Conservation (phyloP, 2,329 filamentous ascomycete genomes). For the Purpureocillium lavendulum region DNA sequence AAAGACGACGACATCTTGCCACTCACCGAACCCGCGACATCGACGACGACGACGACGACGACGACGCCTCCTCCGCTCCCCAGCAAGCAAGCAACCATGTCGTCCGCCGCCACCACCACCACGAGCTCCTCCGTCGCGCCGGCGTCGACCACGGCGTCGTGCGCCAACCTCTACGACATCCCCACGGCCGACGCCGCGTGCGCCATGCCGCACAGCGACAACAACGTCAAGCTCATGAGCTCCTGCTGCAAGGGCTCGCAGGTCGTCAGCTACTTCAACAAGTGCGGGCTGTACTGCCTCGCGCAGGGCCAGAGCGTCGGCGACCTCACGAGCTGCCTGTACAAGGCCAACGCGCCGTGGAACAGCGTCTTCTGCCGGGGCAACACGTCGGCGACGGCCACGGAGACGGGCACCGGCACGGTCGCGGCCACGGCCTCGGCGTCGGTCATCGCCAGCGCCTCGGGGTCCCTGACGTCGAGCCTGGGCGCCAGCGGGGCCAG, state of each 20-base stretch:
- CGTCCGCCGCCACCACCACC: too few relatives aligned
- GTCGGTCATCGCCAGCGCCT: conserved; percentile 18
- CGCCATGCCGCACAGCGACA: conserved; percentile 28
- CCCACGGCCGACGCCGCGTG: conserved; percentile 36
- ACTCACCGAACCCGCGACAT: too few relatives aligned
- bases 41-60: too few relatives aligned
- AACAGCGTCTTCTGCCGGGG: conserved; percentile 35
- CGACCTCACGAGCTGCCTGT: conserved; percentile 27
- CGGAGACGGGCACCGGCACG: conserved; percentile 19
- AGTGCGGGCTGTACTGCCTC: conserved; percentile 42
- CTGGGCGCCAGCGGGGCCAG: too few relatives aligned
- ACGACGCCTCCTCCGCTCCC: too few relatives aligned
- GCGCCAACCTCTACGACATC: conserved; percentile 25
- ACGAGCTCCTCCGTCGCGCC: too few relatives aligned
- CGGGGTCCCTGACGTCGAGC: neutral
- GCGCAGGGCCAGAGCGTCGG: conserved; percentile 20
- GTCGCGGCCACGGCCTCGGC: conserved; percentile 21
- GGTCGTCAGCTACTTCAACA: conserved; percentile 34
- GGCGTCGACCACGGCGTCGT: too few relatives aligned
- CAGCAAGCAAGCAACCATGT: too few relatives aligned
- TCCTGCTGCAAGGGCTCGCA: conserved; percentile 36
- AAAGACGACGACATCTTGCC: too few relatives aligned
- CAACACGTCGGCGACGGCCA: conserved; percentile 28
- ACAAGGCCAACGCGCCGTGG: conserved; percentile 24
- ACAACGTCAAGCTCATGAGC: conserved; percentile 32